Conservation (phyloP, 73 alveolate genomes). For the Tetrahymena borealis region DNA sequence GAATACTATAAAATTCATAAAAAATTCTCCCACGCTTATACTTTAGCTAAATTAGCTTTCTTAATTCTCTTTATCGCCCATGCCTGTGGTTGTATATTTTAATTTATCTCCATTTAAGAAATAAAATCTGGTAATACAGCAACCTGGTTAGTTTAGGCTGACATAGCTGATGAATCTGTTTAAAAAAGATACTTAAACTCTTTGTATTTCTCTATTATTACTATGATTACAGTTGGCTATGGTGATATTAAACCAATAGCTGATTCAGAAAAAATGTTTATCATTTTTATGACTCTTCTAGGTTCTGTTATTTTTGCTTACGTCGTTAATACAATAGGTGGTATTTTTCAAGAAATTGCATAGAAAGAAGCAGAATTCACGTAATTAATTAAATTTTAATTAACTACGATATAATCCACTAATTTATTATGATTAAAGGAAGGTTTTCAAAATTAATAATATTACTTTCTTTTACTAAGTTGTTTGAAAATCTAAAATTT, state of each 20-base stretch:
- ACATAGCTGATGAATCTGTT: constrained; percentile 38
- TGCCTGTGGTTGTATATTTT: background rate
- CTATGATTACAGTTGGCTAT: constrained; percentile 88
- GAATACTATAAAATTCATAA: background rate
- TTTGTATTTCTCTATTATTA: constrained; percentile 70
- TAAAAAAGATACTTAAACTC: constrained; percentile 47
- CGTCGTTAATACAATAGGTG: constrained; percentile 57
- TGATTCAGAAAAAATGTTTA: constrained; percentile 51
- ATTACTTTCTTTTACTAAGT: no score
- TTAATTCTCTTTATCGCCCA: background rate
- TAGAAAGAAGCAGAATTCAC: constrained; percentile 24
- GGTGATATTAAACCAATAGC: constrained; percentile 68
- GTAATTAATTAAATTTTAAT: background rate
- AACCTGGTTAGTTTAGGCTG: constrained; percentile 27
- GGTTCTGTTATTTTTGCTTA: constrained; percentile 73
- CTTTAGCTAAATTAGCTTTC: background rate
- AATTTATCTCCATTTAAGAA: background rate
- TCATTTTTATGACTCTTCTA: constrained; percentile 50
- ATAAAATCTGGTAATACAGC: background rate
- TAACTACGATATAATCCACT: background rate
- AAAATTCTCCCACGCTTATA: background rate
- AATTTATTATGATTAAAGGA: background rate
- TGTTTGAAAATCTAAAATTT: no score
- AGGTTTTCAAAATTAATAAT: no score
- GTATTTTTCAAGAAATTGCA: constrained; percentile 49